Percentiles rank a stretch among this genome's conserved stretches.
These are phyloP conservation scores for Microbotryomycetes sp. DNA, from an alignment of 1,284 basidiomycete genomes.

Conservation along the genomic window DNA sequence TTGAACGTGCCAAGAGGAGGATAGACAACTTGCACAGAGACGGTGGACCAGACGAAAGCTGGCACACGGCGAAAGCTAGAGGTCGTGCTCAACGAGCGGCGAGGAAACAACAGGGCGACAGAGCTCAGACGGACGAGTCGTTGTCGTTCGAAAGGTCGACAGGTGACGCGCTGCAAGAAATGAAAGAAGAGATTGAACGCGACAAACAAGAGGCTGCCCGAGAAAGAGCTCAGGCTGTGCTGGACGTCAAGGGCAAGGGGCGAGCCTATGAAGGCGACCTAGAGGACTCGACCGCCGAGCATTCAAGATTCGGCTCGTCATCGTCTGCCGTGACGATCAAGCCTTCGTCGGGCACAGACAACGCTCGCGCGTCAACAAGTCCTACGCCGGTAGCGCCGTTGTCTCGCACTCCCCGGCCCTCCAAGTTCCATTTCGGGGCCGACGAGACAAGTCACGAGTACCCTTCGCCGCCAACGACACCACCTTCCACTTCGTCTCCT, in stretches of 20 bases:
- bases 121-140: neutral
- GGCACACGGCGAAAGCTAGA: conserved; percentile 11
- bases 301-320: neutral
- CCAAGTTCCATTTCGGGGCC: conserved; percentile 20
- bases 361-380: neutral
- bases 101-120: neutral
- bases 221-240: neutral
- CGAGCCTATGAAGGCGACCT: neutral
- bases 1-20: conserved; percentile 21
- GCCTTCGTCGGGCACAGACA: neutral
- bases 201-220: neutral
- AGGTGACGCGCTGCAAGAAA: neutral
- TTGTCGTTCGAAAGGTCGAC: neutral
- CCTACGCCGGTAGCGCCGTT: neutral
- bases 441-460: conserved; percentile 4
- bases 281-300: neutral
- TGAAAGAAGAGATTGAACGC: neutral
- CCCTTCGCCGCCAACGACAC: conserved; percentile 23
- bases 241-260: neutral
- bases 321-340: conserved; percentile 5
- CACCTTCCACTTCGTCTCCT: conserved; percentile 1
- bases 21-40: conserved; percentile 5
- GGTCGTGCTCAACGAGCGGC: neutral
- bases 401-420: neutral
- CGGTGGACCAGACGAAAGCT: conserved; percentile 1